Percentiles rank a stretch among this genome's conserved stretches.
These are phyloP conservation scores for Debaryomycetaceae sp. DNA, from an alignment of 1,139 yeast genomes.

Conservation along the genomic window DNA sequence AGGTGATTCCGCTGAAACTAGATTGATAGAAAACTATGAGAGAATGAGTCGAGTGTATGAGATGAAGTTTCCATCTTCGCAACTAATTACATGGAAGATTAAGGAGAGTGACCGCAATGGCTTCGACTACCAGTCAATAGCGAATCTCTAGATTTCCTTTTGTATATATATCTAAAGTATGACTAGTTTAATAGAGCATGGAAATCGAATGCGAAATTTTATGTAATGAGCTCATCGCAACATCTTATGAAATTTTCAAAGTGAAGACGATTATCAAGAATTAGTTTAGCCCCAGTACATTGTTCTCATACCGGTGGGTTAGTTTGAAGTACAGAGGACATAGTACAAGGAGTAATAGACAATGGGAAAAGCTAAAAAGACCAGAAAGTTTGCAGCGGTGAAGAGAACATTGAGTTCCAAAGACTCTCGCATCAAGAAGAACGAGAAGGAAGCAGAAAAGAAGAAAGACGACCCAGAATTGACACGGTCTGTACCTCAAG, in stretches of 20 bases:
- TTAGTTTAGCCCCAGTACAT: no score
- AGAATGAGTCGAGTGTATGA: slow-evolving; percentile 37
- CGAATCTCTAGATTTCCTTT: slow-evolving; percentile 4
- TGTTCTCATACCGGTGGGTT: no score
- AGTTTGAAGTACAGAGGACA: no score
- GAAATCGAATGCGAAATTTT: neutral
- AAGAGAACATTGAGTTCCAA: slow-evolving; percentile 76
- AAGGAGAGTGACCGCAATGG: slow-evolving; percentile 23
- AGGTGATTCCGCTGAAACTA: slow-evolving; percentile 36
- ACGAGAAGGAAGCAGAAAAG: slow-evolving; percentile 20
- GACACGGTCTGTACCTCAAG: slow-evolving; percentile 86
- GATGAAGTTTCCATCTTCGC: slow-evolving; percentile 22
- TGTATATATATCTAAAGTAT: neutral
- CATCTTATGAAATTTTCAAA: neutral
- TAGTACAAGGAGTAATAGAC: neutral
- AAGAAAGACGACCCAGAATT: slow-evolving; percentile 71
- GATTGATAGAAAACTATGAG: slow-evolving; percentile 19
- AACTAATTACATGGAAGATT: slow-evolving; percentile 40
- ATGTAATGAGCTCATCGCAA: slow-evolving; percentile 4
- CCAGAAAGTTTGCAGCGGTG: slow-evolving; percentile 92
- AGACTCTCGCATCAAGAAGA: slow-evolving; percentile 57
- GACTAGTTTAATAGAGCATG: neutral
- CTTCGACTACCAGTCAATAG: slow-evolving; percentile 34
- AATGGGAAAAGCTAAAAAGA: slow-evolving; percentile 95
- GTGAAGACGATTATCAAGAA: neutral